These are phyloP conservation scores for Dimocarpus longan DNA, from an alignment of 345 rosid species.

Conservation along the genomic window DNA sequence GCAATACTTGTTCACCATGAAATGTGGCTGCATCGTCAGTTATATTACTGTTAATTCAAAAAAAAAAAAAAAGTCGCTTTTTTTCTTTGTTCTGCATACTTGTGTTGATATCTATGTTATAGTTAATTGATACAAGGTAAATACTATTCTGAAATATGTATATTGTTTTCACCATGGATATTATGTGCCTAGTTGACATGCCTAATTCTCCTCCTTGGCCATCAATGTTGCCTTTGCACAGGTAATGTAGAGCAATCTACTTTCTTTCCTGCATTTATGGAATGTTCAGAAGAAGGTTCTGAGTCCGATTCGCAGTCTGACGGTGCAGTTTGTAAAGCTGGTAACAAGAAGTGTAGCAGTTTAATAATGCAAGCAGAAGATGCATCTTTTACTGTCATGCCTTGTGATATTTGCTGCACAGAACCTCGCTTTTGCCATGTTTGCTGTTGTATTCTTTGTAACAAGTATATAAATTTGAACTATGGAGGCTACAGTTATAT, in stretches of 20 bases:
- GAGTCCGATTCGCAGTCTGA: constrained; percentile 34
- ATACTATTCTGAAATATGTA: background rate
- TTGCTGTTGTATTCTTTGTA: constrained; percentile 88
- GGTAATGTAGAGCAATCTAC: constrained; percentile 31
- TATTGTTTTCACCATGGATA: background rate
- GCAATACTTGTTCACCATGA: background rate
- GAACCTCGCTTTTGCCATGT: constrained; percentile 75
- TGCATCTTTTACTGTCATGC: constrained; percentile 40
- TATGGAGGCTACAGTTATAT: constrained; percentile 66
- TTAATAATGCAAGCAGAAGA: constrained; percentile 34
- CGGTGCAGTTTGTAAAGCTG: constrained; percentile 62
- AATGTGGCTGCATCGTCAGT: background rate
- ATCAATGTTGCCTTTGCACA: constrained; percentile 15
- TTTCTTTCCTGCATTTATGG: constrained; percentile 23
- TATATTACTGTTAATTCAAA: background rate
- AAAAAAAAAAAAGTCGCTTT: no score
- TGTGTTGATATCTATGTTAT: background rate
- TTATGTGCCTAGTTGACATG: background rate
- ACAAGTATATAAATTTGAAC: constrained; percentile 50
- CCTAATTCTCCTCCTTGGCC: constrained; percentile 6
- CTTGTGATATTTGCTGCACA: constrained; percentile 81
- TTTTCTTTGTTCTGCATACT: background rate
- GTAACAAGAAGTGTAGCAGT: constrained; percentile 64
- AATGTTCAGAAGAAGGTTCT: constrained; percentile 41
- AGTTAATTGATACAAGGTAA: background rate